Evolutionary conservation across 164 flowering plant species (phyloP), one percentile per base, ranked within the genome.

Genomic region (Platanus orientalis): DNA sequence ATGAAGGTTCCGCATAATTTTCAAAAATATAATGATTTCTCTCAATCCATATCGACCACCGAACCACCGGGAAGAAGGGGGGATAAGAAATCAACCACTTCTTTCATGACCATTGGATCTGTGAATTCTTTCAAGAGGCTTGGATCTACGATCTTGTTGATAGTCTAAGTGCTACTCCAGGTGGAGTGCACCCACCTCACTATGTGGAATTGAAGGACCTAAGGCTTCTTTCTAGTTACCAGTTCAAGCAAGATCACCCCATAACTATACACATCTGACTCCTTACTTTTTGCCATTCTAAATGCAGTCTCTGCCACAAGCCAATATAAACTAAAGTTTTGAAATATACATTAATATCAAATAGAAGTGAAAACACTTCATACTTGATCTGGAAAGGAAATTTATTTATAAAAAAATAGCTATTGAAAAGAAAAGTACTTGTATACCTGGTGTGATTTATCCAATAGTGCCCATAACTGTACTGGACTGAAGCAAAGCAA

Each of bases 381-480:
- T n/a, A n/a, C n/a, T n/a, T n/a, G 12, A 36, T 36, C 42, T 7
- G 42, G 13, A 36, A 36, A 14, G 1, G 42, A 0, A 36, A 3
- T 7, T 7, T 14, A 36, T 7, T 7, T 1, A 36, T 10, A 36
- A 36, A 7, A 36, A 0, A 36, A 36, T 36, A 17, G 49, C 19
- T 2, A 45, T 4, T 45, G 49, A 45, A 5, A 2, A 45, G 1
- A 17, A 2, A 45, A 19, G 20, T 16, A 45, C 19, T 13, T 13
- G n/a, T 39, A 66, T 82, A 91, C 97, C 97, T 79, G 97, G 97
- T 65, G 97, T 84, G 44, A 91, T 85, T 60, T 85, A 91, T 10
- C 96, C 96, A 34, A 79, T 57, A 2, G 96, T 89, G 17, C 96
- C 97, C 28, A 64, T 70, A 54, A 88, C 68, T 4, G 69, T 25